A percentile compares a stretch with the other conserved stretches of the same genome.
Evolutionary conservation across 805 yeast genomes (phyloP).

Genomic region (Starmerella powellii): DNA sequence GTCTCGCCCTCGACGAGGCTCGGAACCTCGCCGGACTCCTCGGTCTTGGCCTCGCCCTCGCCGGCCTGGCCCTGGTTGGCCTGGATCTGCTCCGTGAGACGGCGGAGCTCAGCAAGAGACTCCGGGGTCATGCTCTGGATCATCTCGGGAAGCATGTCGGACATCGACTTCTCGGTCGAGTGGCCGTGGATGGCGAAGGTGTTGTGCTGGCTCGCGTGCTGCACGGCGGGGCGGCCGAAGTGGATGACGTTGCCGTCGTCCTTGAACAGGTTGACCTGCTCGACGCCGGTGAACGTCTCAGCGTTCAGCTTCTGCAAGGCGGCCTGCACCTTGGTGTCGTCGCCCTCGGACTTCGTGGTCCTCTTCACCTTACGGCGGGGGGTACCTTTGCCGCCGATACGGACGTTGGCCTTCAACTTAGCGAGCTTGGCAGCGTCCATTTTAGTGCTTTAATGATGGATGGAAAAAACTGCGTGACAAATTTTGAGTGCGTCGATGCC

Average conservation of each 20-base stretch:
- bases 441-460: background rate
- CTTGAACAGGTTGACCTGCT: slow-evolving; percentile 95
- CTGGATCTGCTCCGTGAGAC: slow-evolving; percentile 82
- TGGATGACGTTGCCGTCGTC: slow-evolving; percentile 94
- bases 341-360: slow-evolving; percentile 44
- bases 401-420: slow-evolving; percentile 47
- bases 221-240: slow-evolving; percentile 93
- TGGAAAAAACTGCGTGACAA: slow-evolving; percentile 17
- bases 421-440: slow-evolving; percentile 86
- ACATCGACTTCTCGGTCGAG: slow-evolving; percentile 82
- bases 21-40: slow-evolving; percentile 44
- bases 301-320: slow-evolving; percentile 82
- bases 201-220: slow-evolving; percentile 81
- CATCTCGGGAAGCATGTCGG: slow-evolving; percentile 87
- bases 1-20: slow-evolving; percentile 80
- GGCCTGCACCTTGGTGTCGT: slow-evolving; percentile 79
- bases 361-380: slow-evolving; percentile 91
- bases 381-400: slow-evolving; percentile 58
- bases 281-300: slow-evolving; percentile 76
- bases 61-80: slow-evolving; percentile 37
- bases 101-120: slow-evolving; percentile 76
- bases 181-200: slow-evolving; percentile 90
- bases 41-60: slow-evolving; percentile 39
- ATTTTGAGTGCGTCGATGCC: slow-evolving; percentile 9
- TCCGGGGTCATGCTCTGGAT: slow-evolving; percentile 95